These are phyloP conservation scores for Ochetophila trinervis DNA, from an alignment of 306 rosid species.

Conservation along the genomic window DNA sequence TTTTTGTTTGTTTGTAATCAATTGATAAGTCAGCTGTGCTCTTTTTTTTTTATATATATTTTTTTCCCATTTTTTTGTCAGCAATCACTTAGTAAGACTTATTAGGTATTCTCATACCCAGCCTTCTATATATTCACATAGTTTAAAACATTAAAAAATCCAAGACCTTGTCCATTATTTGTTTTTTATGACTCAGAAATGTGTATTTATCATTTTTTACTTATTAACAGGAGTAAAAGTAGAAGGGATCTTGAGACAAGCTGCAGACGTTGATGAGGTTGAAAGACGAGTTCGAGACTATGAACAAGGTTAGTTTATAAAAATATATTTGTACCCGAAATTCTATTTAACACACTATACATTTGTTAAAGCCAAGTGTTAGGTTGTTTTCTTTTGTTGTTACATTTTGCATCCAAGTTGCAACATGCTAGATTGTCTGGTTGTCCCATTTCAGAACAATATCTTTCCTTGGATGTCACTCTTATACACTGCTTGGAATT, in stretches of 20 bases:
- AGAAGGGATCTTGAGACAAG: conserved; percentile 97
- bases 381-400: conserved; percentile 3
- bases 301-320: conserved; percentile 67
- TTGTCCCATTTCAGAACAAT: conserved; percentile 14
- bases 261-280: conserved; percentile 97
- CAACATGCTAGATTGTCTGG: background rate
- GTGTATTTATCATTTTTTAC: conserved; percentile 16
- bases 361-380: conserved; percentile 1
- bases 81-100: background rate
- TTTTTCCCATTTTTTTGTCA: background rate
- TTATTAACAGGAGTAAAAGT: conserved; percentile 60
- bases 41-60: background rate
- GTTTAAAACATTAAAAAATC: background rate
- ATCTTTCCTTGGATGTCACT: background rate
- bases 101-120: background rate
- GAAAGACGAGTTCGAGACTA: conserved; percentile 80
- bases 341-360: conserved; percentile 5
- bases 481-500: background rate
- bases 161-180: conserved; percentile 14
- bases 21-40: background rate
- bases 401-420: conserved; percentile 10
- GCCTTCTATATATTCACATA: background rate
- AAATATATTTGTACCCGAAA: conserved; percentile 7
- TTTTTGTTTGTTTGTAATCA: too few relatives aligned
- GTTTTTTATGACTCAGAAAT: background rate